These are phyloP conservation scores for Cornus kousa DNA, from an alignment of 148 eudicot genomes.

Conservation along the genomic window DNA sequence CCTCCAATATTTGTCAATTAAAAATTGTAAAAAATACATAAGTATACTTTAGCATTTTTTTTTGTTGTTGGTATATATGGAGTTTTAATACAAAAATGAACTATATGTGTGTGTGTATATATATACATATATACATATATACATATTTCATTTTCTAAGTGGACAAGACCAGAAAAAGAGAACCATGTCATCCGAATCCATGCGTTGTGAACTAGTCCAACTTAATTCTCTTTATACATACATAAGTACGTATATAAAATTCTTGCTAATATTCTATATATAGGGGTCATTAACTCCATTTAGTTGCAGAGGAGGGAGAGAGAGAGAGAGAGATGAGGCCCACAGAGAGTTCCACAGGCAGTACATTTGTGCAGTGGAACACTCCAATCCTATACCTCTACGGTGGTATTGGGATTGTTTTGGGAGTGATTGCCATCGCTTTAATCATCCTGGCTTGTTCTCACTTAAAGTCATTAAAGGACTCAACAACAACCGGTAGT, in stretches of 20 bases:
- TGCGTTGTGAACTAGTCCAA: background rate
- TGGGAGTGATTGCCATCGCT: constrained; percentile 8
- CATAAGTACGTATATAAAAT: too few relatives aligned
- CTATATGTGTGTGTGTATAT: too few relatives aligned
- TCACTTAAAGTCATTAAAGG: background rate
- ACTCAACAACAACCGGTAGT: too few relatives aligned
- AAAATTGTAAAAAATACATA: background rate
- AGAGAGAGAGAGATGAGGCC: background rate
- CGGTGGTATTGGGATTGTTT: constrained; percentile 11
- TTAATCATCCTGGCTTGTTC: constrained; percentile 13
- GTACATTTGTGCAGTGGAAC: constrained; percentile 5
- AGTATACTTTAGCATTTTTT: too few relatives aligned
- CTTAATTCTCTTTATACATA: background rate
- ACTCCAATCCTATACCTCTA: constrained; percentile 8
- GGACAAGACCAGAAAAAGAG: too few relatives aligned
- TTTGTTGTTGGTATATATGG: too few relatives aligned
- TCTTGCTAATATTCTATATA: too few relatives aligned
- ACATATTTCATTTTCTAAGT: too few relatives aligned
- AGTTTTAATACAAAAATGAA: too few relatives aligned
- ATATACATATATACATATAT: too few relatives aligned
- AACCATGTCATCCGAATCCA: background rate
- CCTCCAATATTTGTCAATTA: background rate
- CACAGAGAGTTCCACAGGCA: background rate
- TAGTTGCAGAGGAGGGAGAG: too few relatives aligned
- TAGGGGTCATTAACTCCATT: too few relatives aligned